Conservation (phyloP, 2,329 filamentous ascomycete species). For the Helicocarpus griseus region DNA sequence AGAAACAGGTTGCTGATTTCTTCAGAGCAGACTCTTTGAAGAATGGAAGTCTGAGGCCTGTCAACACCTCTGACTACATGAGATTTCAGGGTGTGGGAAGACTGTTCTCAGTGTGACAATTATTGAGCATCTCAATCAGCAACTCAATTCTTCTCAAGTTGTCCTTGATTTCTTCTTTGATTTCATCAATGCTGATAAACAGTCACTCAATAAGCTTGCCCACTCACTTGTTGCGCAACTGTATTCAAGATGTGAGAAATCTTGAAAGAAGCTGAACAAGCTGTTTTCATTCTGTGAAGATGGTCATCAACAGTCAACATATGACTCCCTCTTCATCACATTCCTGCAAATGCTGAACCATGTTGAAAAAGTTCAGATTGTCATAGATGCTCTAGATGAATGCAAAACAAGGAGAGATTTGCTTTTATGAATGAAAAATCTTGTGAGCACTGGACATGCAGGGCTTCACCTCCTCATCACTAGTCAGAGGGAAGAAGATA, state of each 20-base stretch:
- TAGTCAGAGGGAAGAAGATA: slow-evolving; percentile 10
- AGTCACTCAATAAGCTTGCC: slow-evolving; percentile 7
- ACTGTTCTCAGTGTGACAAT: slow-evolving; percentile 9
- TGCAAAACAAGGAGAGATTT: slow-evolving; percentile 9
- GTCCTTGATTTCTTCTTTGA: slow-evolving; percentile 13
- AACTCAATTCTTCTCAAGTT: neutral
- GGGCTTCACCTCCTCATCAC: slow-evolving; percentile 8
- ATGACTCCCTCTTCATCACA: neutral
- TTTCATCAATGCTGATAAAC: slow-evolving; percentile 11
- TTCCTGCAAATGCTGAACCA: slow-evolving; percentile 1
- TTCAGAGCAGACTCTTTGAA: slow-evolving; percentile 4
- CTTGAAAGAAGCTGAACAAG: slow-evolving; percentile 5
- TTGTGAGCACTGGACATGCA: neutral
- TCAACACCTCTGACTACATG: slow-evolving; percentile 8
- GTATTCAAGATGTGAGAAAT: slow-evolving; percentile 3
- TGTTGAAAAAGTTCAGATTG: slow-evolving; percentile 9
- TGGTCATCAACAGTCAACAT: neutral
- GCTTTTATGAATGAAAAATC: slow-evolving; percentile 4
- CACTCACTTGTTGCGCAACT: slow-evolving; percentile 7
- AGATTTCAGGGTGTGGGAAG: slow-evolving; percentile 10
- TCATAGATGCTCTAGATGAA: slow-evolving; percentile 15
- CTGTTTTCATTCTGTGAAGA: neutral
- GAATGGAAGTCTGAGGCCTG: slow-evolving; percentile 6
- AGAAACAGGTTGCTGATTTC: slow-evolving; percentile 9
- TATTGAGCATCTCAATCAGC: slow-evolving; percentile 4